Percentiles rank a stretch among this genome's conserved stretches.
Evolutionary conservation across 805 yeast species (phyloP).

Genomic region (Helenozyma rhizophorensis): DNA sequence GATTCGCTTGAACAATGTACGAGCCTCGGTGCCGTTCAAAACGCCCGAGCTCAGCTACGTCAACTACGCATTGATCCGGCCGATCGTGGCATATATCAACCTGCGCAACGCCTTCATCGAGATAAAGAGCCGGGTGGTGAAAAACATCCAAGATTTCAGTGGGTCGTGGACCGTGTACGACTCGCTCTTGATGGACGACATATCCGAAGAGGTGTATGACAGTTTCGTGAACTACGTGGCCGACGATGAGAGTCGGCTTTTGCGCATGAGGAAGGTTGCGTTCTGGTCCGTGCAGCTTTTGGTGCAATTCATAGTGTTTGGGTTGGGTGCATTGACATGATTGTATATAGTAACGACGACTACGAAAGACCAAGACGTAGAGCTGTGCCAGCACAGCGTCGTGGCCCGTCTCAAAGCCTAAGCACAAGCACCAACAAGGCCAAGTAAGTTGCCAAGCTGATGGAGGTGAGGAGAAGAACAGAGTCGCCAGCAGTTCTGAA

Average conservation of each 20-base stretch:
- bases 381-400: too few species aligned
- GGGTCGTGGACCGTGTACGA: conserved; percentile 98
- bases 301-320: conserved; percentile 76
- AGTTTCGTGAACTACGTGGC: conserved; percentile 85
- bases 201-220: conserved; percentile 84
- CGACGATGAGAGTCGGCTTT: conserved; percentile 73
- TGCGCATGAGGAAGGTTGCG: conserved; percentile 77
- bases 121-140: conserved; percentile 74
- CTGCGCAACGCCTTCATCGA: conserved; percentile 87
- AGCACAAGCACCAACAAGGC: conserved; percentile 49
- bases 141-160: conserved; percentile 76
- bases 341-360: too few species aligned
- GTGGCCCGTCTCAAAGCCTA: conserved; percentile 38
- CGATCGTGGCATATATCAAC: conserved; percentile 93
- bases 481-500: conserved; percentile 60
- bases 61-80: conserved; percentile 87
- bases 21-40: conserved; percentile 85
- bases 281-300: conserved; percentile 89
- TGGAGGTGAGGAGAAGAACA: conserved; percentile 46
- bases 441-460: conserved; percentile 50
- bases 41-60: conserved; percentile 85
- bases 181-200: conserved; percentile 83
- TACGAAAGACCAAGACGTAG: too few species aligned
- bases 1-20: conserved; percentile 74
- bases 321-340: conserved; percentile 57